These are phyloP conservation scores for Cutaneotrichosporon sp. DNA, from an alignment of 1,284 basidiomycete genomes.

Conservation along the genomic window DNA sequence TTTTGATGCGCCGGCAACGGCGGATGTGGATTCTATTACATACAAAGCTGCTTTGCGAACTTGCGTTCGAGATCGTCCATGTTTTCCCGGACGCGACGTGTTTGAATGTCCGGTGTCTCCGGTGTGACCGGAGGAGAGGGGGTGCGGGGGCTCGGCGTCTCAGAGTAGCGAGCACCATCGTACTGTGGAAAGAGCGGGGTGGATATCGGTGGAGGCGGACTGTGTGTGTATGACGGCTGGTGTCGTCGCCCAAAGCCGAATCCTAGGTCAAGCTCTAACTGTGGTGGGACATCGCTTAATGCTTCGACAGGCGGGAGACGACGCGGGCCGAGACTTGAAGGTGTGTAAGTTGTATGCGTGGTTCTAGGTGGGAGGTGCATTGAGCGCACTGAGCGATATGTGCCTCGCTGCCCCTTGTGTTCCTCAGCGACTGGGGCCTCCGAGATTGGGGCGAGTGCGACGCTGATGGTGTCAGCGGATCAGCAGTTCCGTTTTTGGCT, in stretches of 20 bases:
- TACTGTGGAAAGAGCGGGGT: neutral
- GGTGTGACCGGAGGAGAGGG: neutral
- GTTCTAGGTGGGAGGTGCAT: neutral
- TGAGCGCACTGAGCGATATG: neutral
- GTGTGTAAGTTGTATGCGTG: neutral
- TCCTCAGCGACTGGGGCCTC: constrained; percentile 1
- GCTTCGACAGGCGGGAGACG: neutral
- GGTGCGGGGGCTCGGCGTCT: constrained; percentile 1
- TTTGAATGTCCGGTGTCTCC: constrained; percentile 1
- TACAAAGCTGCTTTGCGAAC: constrained; percentile 2
- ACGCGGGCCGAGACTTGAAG: neutral
- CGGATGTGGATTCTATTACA: too few relatives aligned
- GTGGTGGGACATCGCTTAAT: neutral
- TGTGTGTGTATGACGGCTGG: neutral
- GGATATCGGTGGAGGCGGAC: neutral
- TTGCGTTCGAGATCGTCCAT: constrained; percentile 4
- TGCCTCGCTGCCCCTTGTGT: neutral
- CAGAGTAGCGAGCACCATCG: neutral
- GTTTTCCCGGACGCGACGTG: neutral
- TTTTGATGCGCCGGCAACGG: too few relatives aligned
- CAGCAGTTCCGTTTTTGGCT: neutral
- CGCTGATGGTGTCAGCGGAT: neutral
- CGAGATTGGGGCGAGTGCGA: neutral
- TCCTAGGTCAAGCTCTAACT: neutral
- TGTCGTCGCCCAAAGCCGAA: neutral